Base-by-base conservation (phyloP, 2,329 filamentous ascomycete genomes). In the Fusarium globosum region DNA sequence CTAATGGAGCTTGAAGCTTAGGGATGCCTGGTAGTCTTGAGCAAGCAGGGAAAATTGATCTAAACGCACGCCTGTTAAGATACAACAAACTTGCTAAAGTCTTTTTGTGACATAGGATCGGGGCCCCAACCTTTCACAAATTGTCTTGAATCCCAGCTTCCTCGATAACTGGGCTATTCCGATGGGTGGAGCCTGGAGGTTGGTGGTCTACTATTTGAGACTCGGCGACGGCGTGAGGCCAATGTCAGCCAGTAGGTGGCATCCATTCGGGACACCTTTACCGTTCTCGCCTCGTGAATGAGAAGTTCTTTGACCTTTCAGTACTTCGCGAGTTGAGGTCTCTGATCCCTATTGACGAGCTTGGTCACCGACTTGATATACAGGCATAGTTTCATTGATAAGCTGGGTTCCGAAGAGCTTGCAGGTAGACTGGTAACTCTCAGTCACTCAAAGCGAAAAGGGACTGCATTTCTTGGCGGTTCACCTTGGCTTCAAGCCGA, bases 41-140 rank as follows among this genome's bases (percentile, higher is more conserved):
- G 13, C 26, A 48, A 48, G 45, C 18, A 21, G 1, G 3, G 11
- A 15, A 48, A 28, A 21, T 9, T 28, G 18, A 6, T 21, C 20
- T 7, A 21, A 28, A 16, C 12, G 13, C 7, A 15, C 0, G 13
- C 10, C 6, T 46, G 9, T 1, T 21, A 6, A 5, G 9, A 15
- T 15, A 20, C 5, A 5, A 46, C 1, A 5, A 21, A 7, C 18
- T 21, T 4, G 0, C 4, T 0, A 7, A 7, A 28, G 4, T 28
- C 0, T 20, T 15, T 21, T 2, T 10, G 18, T 15, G 4, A 15
- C 1, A 12, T 2, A 28, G 4, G 2, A 11, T 46, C 18, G 3
- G 28, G 6, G 1, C 18, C 6, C 13, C 14, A 35, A 35, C 14
- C 6, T 14, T 35, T 14, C 5, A 6, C 15, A 35, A 4, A 5